phyloP scores from a whole-genome alignment of 192 early-diverging fungal species.

The Coemansia sp. region DNA sequence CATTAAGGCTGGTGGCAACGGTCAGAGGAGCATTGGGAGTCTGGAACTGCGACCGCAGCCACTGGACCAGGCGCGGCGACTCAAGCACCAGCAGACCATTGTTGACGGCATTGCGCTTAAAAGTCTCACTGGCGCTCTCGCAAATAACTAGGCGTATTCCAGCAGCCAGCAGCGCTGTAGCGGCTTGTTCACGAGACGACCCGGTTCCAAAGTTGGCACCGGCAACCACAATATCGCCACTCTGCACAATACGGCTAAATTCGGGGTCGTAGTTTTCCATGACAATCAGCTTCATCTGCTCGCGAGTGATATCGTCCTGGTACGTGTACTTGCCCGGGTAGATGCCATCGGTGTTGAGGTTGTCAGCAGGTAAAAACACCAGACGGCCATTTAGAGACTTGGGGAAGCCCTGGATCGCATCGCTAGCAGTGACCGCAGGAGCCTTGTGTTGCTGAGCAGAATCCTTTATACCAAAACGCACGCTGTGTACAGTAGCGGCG shows the following conservation, averaged over 20 bases:
- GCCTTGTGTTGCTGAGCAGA: background rate
- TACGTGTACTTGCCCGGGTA: constrained; percentile 99
- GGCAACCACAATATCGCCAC: constrained; percentile 81
- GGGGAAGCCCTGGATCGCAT: constrained; percentile 68
- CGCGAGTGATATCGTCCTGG: constrained; percentile 87
- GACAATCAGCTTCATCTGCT: constrained; percentile 89
- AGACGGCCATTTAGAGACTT: constrained; percentile 74
- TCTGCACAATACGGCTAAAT: constrained; percentile 67
- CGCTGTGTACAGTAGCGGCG: constrained; percentile 13
- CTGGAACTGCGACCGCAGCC: constrained; percentile 57
- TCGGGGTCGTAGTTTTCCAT: constrained; percentile 98
- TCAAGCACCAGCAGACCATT: constrained; percentile 93
- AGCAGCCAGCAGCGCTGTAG: constrained; percentile 85
- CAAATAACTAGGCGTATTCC: constrained; percentile 84
- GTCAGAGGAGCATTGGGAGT: constrained; percentile 53
- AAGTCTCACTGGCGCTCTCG: constrained; percentile 95
- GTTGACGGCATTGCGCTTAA: constrained; percentile 99
- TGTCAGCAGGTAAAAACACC: constrained; percentile 87
- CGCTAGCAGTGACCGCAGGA: constrained; percentile 20
- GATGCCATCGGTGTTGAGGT: constrained; percentile 98
- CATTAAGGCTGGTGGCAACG: constrained; percentile 72
- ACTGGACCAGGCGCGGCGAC: constrained; percentile 74
- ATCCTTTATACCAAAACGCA: constrained; percentile 35
- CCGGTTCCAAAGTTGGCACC: constrained; percentile 98
- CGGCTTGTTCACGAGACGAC: constrained; percentile 96